phyloP scores from a whole-genome alignment of 257 asterid genomes.

The Lantana camara region DNA sequence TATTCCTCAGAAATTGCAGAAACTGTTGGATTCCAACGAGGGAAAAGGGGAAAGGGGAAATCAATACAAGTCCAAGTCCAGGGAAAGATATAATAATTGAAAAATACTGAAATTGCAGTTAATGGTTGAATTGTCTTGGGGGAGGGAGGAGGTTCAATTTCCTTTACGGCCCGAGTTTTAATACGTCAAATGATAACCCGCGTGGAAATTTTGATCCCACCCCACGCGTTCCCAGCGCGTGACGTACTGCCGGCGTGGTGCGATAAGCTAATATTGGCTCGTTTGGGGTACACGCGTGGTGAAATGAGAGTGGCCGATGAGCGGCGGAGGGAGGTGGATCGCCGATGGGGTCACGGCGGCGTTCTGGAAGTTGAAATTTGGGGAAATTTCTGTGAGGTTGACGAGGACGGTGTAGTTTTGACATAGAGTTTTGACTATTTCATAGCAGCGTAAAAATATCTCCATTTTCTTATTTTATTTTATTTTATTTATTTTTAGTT shows the following conservation, averaged over 20 bases:
- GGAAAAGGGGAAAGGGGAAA: not conserved
- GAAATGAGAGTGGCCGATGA: slow-evolving; percentile 23
- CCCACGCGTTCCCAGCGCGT: slow-evolving; percentile 39
- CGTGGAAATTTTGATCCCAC: slow-evolving; percentile 26
- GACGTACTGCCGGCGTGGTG: not conserved
- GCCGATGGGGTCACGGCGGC: slow-evolving; percentile 26
- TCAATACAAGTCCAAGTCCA: slow-evolving; percentile 2
- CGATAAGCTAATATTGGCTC: not conserved
- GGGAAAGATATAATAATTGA: not conserved
- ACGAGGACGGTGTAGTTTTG: slow-evolving; percentile 16
- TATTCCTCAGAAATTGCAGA: slow-evolving; percentile 26
- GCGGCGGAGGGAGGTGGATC: slow-evolving; percentile 5
- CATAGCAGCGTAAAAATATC: not conserved
- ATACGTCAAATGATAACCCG: slow-evolving; percentile 35
- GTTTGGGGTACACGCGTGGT: slow-evolving; percentile 16
- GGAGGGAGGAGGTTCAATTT: slow-evolving; percentile 29
- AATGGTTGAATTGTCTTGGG: slow-evolving; percentile 36
- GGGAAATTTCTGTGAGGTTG: not conserved
- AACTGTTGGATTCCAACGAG: slow-evolving; percentile 21
- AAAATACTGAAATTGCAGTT: slow-evolving; percentile 19
- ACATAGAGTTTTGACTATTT: slow-evolving; percentile 25
- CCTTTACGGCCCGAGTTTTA: slow-evolving; percentile 26
- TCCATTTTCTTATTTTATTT: too few relatives aligned
- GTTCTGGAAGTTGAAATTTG: slow-evolving; percentile 19
- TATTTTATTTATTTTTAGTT: too few relatives aligned